A percentile compares a stretch with the other conserved stretches of the same genome.
These are phyloP conservation scores for Lenzites betulinus DNA, from an alignment of 768 basidiomycete genomes.

Conservation along the genomic window DNA sequence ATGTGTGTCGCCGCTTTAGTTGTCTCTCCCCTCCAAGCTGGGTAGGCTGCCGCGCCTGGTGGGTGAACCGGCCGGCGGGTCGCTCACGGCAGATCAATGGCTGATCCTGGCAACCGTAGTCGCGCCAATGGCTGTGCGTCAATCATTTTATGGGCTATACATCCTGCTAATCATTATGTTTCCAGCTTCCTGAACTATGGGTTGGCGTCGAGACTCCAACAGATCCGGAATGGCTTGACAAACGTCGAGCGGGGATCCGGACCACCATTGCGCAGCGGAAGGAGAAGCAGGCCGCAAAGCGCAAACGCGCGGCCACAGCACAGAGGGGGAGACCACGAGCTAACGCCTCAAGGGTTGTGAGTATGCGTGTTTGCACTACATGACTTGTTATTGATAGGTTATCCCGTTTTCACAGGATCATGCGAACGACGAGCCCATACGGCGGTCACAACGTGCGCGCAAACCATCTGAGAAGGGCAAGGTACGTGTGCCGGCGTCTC, in stretches of 20 bases:
- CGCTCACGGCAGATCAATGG: slow-evolving; percentile 26
- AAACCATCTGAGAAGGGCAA: neutral
- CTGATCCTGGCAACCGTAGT: slow-evolving; percentile 31
- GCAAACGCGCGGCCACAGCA: neutral
- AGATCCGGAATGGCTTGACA: neutral
- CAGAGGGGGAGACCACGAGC: neutral
- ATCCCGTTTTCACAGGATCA: no score
- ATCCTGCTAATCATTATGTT: neutral
- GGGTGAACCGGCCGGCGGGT: slow-evolving; percentile 13
- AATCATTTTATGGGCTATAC: no score
- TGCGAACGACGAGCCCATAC: neutral
- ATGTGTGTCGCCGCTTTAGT: slow-evolving; percentile 30
- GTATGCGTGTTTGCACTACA: neutral
- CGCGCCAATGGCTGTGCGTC: slow-evolving; percentile 31
- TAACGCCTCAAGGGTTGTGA: neutral
- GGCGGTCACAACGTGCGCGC: neutral
- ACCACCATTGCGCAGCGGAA: no score
- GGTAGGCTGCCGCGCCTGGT: slow-evolving; percentile 10
- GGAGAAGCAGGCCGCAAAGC: neutral
- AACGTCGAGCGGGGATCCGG: no score
- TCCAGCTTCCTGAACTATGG: neutral
- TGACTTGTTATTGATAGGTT: neutral
- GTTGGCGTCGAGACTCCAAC: neutral
- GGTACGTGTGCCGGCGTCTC: no score
- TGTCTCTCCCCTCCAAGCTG: slow-evolving; percentile 29